phyloP scores from a whole-genome alignment of 73 alveolate genomes.

The Breviolum minutum region DNA sequence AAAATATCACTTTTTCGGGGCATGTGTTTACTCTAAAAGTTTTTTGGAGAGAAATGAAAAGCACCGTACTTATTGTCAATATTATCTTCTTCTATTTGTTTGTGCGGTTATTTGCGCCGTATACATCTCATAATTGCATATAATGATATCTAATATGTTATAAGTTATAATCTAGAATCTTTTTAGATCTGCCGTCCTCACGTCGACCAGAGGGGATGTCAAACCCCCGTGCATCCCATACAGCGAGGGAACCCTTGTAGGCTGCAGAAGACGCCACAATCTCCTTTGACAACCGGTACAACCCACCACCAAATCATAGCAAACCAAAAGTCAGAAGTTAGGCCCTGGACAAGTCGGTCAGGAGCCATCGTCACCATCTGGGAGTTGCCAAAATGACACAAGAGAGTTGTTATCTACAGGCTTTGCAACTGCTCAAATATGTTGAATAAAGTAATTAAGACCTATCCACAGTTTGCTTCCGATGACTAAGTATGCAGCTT shows the following conservation, averaged over 20 bases:
- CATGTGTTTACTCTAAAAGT: too few species aligned
- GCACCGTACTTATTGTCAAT: not conserved
- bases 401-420: not conserved
- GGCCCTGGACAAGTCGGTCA: slow-evolving; percentile 52
- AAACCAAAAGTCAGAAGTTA: not conserved
- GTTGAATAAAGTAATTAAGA: not conserved
- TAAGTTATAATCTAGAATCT: too few species aligned
- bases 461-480: not conserved
- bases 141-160: too few species aligned
- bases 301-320: not conserved
- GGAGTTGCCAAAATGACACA: too few species aligned
- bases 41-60: too few species aligned
- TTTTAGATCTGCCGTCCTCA: not conserved
- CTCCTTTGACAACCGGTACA: not conserved
- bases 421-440: not conserved
- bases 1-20: too few species aligned
- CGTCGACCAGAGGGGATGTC: slow-evolving; percentile 75
- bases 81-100: too few species aligned
- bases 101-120: too few species aligned
- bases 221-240: slow-evolving; percentile 79
- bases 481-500: not conserved
- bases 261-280: slow-evolving; percentile 55
- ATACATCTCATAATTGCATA: too few species aligned
- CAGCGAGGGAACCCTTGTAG: slow-evolving; percentile 49
- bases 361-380: slow-evolving; percentile 75